Evolutionary conservation across 805 yeast species (phyloP).

Genomic region (Kuraishia piskuri): DNA sequence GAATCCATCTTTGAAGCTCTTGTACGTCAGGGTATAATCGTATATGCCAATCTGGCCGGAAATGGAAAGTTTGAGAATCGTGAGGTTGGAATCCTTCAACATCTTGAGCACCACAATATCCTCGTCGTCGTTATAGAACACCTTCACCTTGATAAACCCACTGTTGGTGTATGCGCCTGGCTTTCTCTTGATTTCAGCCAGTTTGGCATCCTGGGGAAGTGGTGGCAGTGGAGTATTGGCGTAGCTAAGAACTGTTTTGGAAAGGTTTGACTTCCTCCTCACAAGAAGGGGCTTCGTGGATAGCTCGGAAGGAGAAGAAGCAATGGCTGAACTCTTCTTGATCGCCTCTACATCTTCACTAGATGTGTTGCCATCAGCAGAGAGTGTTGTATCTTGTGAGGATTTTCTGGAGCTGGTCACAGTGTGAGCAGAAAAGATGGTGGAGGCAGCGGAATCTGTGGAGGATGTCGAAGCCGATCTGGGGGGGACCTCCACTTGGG

Average conservation of each 20-base stretch:
- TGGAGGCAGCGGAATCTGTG: background rate
- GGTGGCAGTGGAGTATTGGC: background rate
- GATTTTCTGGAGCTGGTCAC: background rate
- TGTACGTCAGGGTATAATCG: conserved; percentile 10
- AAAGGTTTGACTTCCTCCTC: background rate
- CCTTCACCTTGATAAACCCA: background rate
- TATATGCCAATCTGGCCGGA: conserved; percentile 5
- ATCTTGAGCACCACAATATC: conserved; percentile 10
- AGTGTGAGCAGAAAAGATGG: background rate
- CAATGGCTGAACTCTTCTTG: background rate
- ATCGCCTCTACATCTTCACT: background rate
- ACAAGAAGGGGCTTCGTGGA: background rate
- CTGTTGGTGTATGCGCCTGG: background rate
- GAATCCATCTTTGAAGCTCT: conserved; percentile 8
- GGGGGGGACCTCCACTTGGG: background rate
- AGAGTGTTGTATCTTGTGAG: background rate
- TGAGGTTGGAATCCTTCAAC: conserved; percentile 7
- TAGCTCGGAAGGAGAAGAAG: background rate
- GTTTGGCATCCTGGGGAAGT: background rate
- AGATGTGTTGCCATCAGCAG: background rate
- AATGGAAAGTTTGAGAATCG: conserved; percentile 6
- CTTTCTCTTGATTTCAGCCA: background rate
- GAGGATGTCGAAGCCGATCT: background rate
- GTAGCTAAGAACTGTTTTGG: background rate
- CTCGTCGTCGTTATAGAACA: conserved; percentile 1